Base-by-base conservation (phyloP, 1,284 basidiomycete species). In the Puccinia novopanici region DNA sequence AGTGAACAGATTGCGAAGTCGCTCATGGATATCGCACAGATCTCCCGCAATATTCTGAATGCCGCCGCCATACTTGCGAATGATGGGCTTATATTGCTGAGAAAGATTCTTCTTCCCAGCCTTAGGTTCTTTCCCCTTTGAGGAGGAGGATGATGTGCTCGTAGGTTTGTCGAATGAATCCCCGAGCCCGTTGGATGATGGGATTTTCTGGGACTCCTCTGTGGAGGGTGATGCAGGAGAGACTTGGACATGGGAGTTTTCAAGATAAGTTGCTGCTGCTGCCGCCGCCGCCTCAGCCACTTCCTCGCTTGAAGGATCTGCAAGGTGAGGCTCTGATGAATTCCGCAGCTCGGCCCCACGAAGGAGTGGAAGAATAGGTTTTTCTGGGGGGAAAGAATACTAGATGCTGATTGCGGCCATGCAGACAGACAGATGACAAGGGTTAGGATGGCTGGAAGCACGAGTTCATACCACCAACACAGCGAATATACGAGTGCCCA, bases 51-150 rank as follows among this genome's bases (percentile, higher is more conserved):
- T 63, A n/a, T 52, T 45, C 52, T 80, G 76, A n/a, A 80, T 68
- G 4, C 68, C 68, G 9, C 77, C 77, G 48, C 68, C 77, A 48
- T 80, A 80, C n/a, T 80, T 80, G 30, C 73, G 50, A 42, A 80
- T 57, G 15, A 59, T n/a, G 1, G 77, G 67, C 50, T 70, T 71
- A 72, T 80, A 80, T 73, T 72, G 77, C 15, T 50, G 50, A 24
- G 24, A 52, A 24, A 68, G 65, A 70, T 45, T 65, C 30, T 40
- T 65, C 55, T 70, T 70, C 22, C 13, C 54, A 54, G 34, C n/a
- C 40, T 78, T 65, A 0, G 24, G 65, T 42, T 78, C 48, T 27
- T 70, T 55, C 8, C n/a, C 12, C 52, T 68, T 78, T 78, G 67
- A 40, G 54, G 61, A 65, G 17, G 55, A 19, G 17, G 67, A 40